These are phyloP conservation scores for Nitzschia inconspicua DNA, from an alignment of 108 stramenopile genomes.

Conservation along the genomic window DNA sequence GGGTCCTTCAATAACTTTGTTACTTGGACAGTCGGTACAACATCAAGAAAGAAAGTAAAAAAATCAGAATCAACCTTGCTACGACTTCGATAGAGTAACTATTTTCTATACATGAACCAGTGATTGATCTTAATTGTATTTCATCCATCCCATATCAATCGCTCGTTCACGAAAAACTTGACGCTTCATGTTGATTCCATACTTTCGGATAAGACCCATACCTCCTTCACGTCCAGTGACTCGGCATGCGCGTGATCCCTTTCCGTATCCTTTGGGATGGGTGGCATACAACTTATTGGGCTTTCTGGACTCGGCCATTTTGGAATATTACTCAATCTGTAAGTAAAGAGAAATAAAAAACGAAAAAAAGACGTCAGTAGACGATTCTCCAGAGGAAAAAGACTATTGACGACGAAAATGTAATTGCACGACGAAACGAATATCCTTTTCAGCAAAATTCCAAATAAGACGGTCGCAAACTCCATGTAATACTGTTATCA, in stretches of 20 bases:
- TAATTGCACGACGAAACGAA: background rate
- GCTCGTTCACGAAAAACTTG: constrained; percentile 88
- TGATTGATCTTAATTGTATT: constrained; percentile 86
- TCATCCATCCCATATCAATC: constrained; percentile 78
- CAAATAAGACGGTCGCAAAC: no score
- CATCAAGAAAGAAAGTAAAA: background rate
- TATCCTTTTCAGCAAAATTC: background rate
- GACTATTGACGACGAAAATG: no score
- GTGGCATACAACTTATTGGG: constrained; percentile 90
- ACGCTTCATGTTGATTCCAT: constrained; percentile 93
- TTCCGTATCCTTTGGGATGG: constrained; percentile 86
- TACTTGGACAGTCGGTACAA: no score
- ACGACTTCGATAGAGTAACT: background rate
- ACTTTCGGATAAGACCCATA: constrained; percentile 87
- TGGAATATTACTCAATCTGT: constrained; percentile 14
- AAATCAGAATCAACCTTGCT: background rate
- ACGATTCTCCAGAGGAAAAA: no score
- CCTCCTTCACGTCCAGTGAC: constrained; percentile 89
- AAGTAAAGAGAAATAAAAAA: background rate
- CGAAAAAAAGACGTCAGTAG: background rate
- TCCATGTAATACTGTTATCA: no score
- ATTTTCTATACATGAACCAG: no score
- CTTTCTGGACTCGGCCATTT: constrained; percentile 85
- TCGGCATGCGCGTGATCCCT: constrained; percentile 88
- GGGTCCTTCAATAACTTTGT: no score